phyloP scores from a whole-genome alignment of 148 eudicot species.

The Rheum nobile region DNA sequence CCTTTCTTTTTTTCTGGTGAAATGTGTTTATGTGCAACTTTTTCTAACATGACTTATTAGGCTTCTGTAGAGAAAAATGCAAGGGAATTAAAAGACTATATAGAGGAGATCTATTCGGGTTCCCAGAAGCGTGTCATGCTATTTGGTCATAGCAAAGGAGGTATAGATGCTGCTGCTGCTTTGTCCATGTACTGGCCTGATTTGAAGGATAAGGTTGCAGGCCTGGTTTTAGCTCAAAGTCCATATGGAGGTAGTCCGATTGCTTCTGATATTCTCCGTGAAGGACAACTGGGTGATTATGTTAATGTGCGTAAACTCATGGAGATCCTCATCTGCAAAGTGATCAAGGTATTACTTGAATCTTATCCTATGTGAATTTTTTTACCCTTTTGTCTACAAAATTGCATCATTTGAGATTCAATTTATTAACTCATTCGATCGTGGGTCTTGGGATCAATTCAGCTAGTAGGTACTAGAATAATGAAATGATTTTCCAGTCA shows the following conservation, averaged over 20 bases:
- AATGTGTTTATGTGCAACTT: background rate
- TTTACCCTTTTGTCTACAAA: background rate
- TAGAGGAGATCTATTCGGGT: slow-evolving; percentile 96
- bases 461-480: background rate
- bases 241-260: slow-evolving; percentile 98
- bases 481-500: background rate
- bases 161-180: slow-evolving; percentile 94
- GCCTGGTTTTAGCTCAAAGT: slow-evolving; percentile 85
- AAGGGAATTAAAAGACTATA: slow-evolving; percentile 69
- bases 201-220: slow-evolving; percentile 90
- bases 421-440: background rate
- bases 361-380: background rate
- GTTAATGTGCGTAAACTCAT: slow-evolving; percentile 77
- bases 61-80: slow-evolving; percentile 96
- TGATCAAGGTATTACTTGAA: slow-evolving; percentile 54
- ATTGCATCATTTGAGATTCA: background rate
- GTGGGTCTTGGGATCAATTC: background rate
- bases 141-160: slow-evolving; percentile 99
- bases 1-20: background rate
- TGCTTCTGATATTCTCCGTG: slow-evolving; percentile 86
- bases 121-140: slow-evolving; percentile 69
- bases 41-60: slow-evolving; percentile 21
- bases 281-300: slow-evolving; percentile 96
- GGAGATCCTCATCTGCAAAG: slow-evolving; percentile 85
- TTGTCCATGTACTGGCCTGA: slow-evolving; percentile 93